Percentiles rank a stretch among this genome's conserved stretches.
Evolutionary conservation across 805 yeast genomes (phyloP).

Genomic region (Kuraishia capsulata): DNA sequence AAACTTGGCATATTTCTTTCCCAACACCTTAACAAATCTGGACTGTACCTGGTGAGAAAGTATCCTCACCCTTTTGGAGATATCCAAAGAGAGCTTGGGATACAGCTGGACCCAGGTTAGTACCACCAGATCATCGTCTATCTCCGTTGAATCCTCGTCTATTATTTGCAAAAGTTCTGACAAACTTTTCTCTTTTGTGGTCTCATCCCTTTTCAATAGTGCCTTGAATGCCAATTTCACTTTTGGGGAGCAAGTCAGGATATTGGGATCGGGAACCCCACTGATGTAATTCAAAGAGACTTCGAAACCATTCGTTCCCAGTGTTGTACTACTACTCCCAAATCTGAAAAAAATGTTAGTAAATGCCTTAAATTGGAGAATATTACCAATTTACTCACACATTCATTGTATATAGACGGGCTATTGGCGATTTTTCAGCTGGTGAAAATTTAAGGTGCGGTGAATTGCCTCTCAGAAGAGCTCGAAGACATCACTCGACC

Average conservation of each 20-base stretch:
- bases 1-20: slow-evolving; percentile 53
- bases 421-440: too few relatives aligned
- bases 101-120: slow-evolving; percentile 73
- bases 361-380: not conserved
- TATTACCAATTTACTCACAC: not conserved
- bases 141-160: slow-evolving; percentile 12
- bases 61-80: slow-evolving; percentile 54
- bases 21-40: slow-evolving; percentile 34
- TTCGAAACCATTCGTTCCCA: slow-evolving; percentile 31
- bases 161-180: slow-evolving; percentile 36
- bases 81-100: slow-evolving; percentile 69
- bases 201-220: slow-evolving; percentile 66
- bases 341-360: not conserved
- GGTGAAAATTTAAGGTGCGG: too few relatives aligned
- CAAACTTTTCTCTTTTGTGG: slow-evolving; percentile 79
- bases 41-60: slow-evolving; percentile 61
- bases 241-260: slow-evolving; percentile 27
- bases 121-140: slow-evolving; percentile 45
- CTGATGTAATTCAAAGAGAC: slow-evolving; percentile 69
- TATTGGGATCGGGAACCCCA: slow-evolving; percentile 66
- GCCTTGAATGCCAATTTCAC: slow-evolving; percentile 65
- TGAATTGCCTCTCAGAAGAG: too few relatives aligned
- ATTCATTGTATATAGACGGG: not conserved
- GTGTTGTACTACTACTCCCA: slow-evolving; percentile 10
- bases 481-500: too few relatives aligned